A percentile compares a stretch with the other conserved stretches of the same genome.
These are phyloP conservation scores for Leccinum disarticulatum DNA, from an alignment of 768 basidiomycete genomes.

Conservation along the genomic window DNA sequence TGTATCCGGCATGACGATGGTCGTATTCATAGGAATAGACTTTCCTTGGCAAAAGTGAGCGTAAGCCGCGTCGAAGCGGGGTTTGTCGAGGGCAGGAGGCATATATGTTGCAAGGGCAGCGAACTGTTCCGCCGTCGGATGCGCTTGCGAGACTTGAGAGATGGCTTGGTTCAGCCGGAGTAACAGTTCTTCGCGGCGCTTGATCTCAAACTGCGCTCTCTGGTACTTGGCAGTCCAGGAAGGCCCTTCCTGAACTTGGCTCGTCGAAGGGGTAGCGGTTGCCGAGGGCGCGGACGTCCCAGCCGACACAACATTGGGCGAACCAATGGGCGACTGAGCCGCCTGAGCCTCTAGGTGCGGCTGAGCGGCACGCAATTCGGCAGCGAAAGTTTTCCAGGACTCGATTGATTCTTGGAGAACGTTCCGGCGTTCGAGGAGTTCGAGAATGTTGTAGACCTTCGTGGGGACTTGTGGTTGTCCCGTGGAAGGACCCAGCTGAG, in stretches of 20 bases:
- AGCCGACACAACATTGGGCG: neutral
- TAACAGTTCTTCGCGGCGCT: conserved; percentile 30
- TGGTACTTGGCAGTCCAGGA: conserved; percentile 24
- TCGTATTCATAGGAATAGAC: conserved; percentile 25
- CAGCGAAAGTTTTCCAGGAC: conserved; percentile 21
- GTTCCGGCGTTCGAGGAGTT: conserved; percentile 26
- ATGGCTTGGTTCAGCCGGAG: conserved; percentile 30
- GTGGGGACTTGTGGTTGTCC: conserved; percentile 15
- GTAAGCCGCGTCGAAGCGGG: conserved; percentile 31
- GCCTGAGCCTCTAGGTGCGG: conserved; percentile 14
- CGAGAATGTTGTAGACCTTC: conserved; percentile 25
- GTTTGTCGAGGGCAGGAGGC: conserved; percentile 30
- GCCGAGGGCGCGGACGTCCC: neutral
- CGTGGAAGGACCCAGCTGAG: conserved; percentile 22
- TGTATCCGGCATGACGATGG: conserved; percentile 31
- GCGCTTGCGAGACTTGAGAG: conserved; percentile 12
- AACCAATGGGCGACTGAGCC: neutral
- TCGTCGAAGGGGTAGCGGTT: neutral
- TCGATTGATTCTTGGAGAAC: conserved; percentile 29
- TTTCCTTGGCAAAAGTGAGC: conserved; percentile 30
- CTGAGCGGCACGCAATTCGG: conserved; percentile 19
- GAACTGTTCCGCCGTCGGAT: conserved; percentile 25
- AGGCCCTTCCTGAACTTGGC: conserved; percentile 14
- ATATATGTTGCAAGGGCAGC: conserved; percentile 28
- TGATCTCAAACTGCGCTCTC: conserved; percentile 30